Evolutionary conservation across 2,329 filamentous ascomycete species (phyloP).

Genomic region (Botrytis paeoniae): DNA sequence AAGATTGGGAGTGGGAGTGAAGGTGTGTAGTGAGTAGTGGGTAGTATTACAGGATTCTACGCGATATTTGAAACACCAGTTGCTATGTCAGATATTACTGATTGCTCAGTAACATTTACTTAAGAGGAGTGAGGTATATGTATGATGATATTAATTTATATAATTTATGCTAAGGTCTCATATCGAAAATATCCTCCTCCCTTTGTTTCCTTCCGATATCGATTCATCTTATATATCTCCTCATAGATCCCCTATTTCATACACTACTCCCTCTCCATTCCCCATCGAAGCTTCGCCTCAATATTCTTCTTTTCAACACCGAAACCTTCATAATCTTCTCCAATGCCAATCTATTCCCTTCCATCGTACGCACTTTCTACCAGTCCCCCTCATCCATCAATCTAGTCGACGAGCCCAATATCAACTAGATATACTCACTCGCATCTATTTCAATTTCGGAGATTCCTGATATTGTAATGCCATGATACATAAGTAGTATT

Average conservation of each 20-base stretch:
- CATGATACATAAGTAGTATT: too few species aligned
- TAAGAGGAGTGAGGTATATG: not conserved
- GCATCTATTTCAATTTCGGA: too few species aligned
- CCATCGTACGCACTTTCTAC: not conserved
- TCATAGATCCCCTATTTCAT: too few species aligned
- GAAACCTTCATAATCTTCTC: not conserved
- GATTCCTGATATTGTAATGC: too few species aligned
- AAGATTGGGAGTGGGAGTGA: not conserved
- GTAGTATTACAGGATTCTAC: not conserved
- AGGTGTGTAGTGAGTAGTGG: too few species aligned
- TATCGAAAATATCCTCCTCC: not conserved
- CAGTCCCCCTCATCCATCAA: not conserved
- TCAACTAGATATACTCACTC: not conserved
- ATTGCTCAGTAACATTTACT: not conserved
- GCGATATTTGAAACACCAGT: rapidly evolving
- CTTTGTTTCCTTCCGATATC: not conserved
- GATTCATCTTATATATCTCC: not conserved
- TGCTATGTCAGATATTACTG: not conserved
- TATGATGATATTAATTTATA: not conserved
- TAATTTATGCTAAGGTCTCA: not conserved
- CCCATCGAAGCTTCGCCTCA: not conserved
- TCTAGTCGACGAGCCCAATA: not conserved
- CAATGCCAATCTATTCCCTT: rapidly evolving
- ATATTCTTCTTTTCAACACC: not conserved
- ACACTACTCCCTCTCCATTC: too few species aligned